phyloP scores from a whole-genome alignment of 2,329 filamentous ascomycete genomes.

The Ambrosiella xylebori region DNA sequence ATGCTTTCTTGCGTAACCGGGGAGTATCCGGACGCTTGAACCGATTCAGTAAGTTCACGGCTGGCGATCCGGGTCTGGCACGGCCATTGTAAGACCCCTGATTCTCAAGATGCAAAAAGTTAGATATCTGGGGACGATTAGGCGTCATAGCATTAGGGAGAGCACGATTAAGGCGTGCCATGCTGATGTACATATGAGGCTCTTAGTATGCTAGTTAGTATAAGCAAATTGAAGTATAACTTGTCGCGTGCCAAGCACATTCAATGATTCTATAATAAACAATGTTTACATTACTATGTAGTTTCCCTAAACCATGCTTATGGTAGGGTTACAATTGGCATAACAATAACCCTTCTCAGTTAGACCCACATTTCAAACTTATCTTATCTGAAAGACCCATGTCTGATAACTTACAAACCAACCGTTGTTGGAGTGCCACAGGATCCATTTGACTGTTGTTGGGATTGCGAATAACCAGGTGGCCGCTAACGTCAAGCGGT shows the following conservation, averaged over 20 bases:
- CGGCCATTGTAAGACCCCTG: background rate
- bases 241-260: no score
- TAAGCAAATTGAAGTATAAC: no score
- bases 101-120: background rate
- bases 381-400: background rate
- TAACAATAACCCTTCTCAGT: background rate
- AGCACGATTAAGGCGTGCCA: background rate
- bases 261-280: no score
- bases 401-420: background rate
- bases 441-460: background rate
- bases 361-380: background rate
- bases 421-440: background rate
- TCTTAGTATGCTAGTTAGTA: no score
- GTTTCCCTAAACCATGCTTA: background rate
- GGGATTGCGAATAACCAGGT: background rate
- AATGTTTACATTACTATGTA: background rate
- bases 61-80: background rate
- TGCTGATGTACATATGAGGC: background rate
- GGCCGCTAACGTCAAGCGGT: background rate
- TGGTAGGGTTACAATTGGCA: background rate
- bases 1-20: background rate
- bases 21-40: background rate
- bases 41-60: background rate
- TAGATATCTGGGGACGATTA: background rate
- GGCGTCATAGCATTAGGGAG: background rate